Percentiles rank a stretch among this genome's conserved stretches.
phyloP scores from a whole-genome alignment of 2,329 filamentous ascomycete genomes.

The Fusarium sp. region DNA sequence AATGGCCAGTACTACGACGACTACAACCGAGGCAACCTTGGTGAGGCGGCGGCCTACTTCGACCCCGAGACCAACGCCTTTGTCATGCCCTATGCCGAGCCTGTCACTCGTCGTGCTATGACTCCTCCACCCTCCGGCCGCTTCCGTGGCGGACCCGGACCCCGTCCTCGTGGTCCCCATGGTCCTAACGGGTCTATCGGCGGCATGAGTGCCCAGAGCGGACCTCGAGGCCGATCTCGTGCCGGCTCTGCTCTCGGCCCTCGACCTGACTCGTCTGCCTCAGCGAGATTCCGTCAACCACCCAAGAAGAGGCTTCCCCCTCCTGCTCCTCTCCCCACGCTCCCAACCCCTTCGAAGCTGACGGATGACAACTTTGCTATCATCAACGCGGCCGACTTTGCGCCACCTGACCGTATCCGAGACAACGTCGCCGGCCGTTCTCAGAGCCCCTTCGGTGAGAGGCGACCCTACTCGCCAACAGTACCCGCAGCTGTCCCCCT shows the following conservation, averaged over 20 bases:
- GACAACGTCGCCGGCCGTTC: conserved; percentile 78
- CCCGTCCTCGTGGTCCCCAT: conserved; percentile 48
- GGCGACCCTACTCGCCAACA: conserved; percentile 79
- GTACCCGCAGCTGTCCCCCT: conserved; percentile 83
- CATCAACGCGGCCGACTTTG: conserved; percentile 81
- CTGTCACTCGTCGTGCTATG: conserved; percentile 90
- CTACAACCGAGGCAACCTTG: conserved; percentile 74
- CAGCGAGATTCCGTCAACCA: conserved; percentile 54
- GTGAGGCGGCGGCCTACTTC: conserved; percentile 73
- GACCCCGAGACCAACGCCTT: conserved; percentile 78
- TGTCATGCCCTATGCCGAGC: conserved; percentile 86
- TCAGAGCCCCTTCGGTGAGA: conserved; percentile 73
- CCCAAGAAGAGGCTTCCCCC: conserved; percentile 71
- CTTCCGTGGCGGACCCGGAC: conserved; percentile 52
- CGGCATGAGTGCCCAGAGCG: conserved; percentile 60
- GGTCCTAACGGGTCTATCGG: conserved; percentile 63
- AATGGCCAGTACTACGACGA: conserved; percentile 75
- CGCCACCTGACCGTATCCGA: conserved; percentile 76
- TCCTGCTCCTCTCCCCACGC: conserved; percentile 76
- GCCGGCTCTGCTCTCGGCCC: conserved; percentile 63
- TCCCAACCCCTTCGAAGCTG: conserved; percentile 89
- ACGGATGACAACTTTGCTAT: conserved; percentile 83
- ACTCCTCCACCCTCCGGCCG: conserved; percentile 82
- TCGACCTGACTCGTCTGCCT: conserved; percentile 75
- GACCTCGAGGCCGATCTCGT: conserved; percentile 67